Evolutionary conservation across 2,329 filamentous ascomycete species (phyloP), one percentile per base, ranked within the genome.

Genomic region (Ascomycota sp.): DNA sequence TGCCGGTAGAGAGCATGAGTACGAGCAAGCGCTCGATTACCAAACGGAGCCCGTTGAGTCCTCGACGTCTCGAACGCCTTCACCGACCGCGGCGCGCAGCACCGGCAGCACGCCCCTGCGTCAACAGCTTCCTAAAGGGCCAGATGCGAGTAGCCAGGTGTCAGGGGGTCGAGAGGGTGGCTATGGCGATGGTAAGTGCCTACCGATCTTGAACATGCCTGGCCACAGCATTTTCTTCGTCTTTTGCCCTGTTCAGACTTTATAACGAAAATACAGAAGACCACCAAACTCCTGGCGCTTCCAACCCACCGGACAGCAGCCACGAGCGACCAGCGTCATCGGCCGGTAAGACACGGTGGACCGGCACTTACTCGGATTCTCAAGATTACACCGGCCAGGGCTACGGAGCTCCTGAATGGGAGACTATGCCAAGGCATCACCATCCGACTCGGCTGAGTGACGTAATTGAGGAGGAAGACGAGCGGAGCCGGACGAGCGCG

Each of bases 361-460:
- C 57, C 24, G 53, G 52, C 25, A 40, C 50, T 36, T 60, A 64
- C 40, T 49, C 56, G 13, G 46, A 48, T 31, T 43, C 51, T 8
- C 56, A 66, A 12, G 76, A 82, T 44, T 82, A 82, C 47, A 62
- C 65, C 6, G 76, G 74, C 31, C 58, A 68, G 31, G 72, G 66
- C 16, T 81, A 74, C 52, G 72, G 62, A 7, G 66, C 68, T 2
- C 64, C 72, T 2, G 74, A 69, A 11, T 91, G 81, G 80, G 79
- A 89, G 40, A 57, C 59, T n/a, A 60, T 81, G 40, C 74, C 76
- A 21, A 67, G 73, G 36, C 83, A 92, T 52, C 80, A 89, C 43
- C 82, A 92, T 54, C 83, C 83, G 0, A 92, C 83, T 7, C 63
- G 84, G 36, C 59, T 92, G 40, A 92, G 82, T 51, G 83, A 92